Percentiles rank a stretch among this genome's conserved stretches.
Conservation (phyloP, 2,329 filamentous ascomycete genomes). For the Botryotinia calthae region DNA sequence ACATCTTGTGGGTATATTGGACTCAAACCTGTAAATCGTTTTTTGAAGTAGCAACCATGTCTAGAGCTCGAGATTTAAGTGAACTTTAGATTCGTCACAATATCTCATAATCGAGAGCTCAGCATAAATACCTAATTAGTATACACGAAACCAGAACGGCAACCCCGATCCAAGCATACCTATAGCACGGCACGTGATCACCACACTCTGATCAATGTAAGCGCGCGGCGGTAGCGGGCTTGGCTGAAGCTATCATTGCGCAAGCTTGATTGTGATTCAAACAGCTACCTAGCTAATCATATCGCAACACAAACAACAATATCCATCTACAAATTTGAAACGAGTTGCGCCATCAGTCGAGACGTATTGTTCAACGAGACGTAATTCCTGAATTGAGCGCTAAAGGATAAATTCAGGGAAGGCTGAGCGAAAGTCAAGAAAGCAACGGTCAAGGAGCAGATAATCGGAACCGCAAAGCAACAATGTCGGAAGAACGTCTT, state of each 20-base stretch:
- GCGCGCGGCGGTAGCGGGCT: slow-evolving; percentile 11
- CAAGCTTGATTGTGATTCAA: neutral
- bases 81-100: neutral
- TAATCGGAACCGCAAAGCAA: neutral
- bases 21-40: neutral
- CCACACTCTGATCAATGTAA: neutral
- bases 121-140: neutral
- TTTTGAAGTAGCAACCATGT: too few relatives aligned
- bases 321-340: neutral
- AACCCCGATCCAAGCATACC: neutral
- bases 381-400: neutral
- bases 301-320: slow-evolving; percentile 2
- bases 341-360: neutral
- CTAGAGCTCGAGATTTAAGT: neutral
- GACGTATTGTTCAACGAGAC: neutral
- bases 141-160: neutral
- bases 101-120: neutral
- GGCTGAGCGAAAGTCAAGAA: neutral
- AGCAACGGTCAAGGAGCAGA: neutral
- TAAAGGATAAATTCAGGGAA: neutral
- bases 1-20: neutral
- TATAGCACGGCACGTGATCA: neutral
- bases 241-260: slow-evolving; percentile 11
- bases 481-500: slow-evolving; percentile 63
- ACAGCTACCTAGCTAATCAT: slow-evolving; percentile 1